phyloP scores from a whole-genome alignment of 805 yeast species.

The Scheffersomyces spartinae region DNA sequence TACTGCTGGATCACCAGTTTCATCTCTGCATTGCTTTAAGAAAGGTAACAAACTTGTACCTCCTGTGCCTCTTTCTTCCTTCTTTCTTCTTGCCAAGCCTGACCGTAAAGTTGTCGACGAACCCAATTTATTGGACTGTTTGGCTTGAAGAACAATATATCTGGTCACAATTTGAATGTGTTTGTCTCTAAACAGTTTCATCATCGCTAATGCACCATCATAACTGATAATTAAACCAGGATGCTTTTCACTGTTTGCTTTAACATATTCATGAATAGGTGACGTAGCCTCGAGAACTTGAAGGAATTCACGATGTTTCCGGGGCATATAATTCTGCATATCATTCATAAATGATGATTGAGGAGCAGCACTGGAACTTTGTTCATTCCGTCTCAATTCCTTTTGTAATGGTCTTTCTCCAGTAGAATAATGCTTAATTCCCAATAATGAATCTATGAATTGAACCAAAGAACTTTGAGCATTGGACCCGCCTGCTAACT shows the following conservation, averaged over 20 bases:
- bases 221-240: conserved; percentile 60
- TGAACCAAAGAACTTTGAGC: conserved; percentile 90
- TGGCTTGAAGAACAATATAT: conserved; percentile 73
- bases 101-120: conserved; percentile 51
- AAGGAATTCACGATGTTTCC: conserved; percentile 68
- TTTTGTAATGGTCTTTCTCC: conserved; percentile 35
- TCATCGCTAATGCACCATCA: conserved; percentile 84
- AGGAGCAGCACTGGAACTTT: conserved; percentile 4
- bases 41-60: conserved; percentile 89
- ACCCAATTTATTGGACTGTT: conserved; percentile 39
- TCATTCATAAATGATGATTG: conserved; percentile 55
- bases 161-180: conserved; percentile 90
- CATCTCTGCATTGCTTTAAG: conserved; percentile 91
- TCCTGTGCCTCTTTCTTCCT: conserved; percentile 76
- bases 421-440: conserved; percentile 69
- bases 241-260: conserved; percentile 18
- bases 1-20: conserved; percentile 89
- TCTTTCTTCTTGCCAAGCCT: conserved; percentile 48
- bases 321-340: conserved; percentile 88
- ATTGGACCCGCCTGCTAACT: conserved; percentile 81
- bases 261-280: conserved; percentile 55
- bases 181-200: conserved; percentile 80
- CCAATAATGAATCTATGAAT: conserved; percentile 66
- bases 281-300: conserved; percentile 45
- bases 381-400: conserved; percentile 1